Base-by-base conservation (phyloP, 2,329 filamentous ascomycete genomes). In the Penicillium sumatraense region DNA sequence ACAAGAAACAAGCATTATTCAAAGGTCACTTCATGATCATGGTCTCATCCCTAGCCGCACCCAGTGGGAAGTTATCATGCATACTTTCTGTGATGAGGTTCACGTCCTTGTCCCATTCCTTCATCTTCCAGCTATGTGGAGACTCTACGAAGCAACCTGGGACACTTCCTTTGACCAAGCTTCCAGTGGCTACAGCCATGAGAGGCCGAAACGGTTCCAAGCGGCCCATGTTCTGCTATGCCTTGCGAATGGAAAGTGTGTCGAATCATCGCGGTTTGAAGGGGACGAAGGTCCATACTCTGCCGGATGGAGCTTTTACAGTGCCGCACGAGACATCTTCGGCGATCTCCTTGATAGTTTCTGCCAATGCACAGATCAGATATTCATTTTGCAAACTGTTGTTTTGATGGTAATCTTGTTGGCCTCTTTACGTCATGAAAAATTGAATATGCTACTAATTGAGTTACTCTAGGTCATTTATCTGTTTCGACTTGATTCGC, bases 31-130 rank as follows among this genome's bases (percentile, higher is more conserved):
- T 27, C 51, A 13, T 20, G 21, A 4, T 0, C 53, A 59, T 27
- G 57, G 50, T 14, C 53, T 65, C 6, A 27, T 47, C 3, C 57
- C 59, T 1, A 29, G 56, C 13, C 38, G 42, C 24, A 13, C 24
- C 0, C 57, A 59, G 33, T 65, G 63, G 62, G 53, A 61, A 29
- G 44, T 16, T 2, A 49, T 59, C 9, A 41, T 66, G 45, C 41
- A 51, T 29, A 61, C 42, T 0, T 68, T 65, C 42, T 66, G 58
- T 33, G 57, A 63, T 1, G 61, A 68, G 40, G 56, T 66, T 1
- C 63, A 67, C 20, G 52, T 62, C 13, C 29, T 68, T 5, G 64
- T 66, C 27, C 65, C 65, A 1, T 66, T 68, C 24, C 41, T 68
- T 13, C 63, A 68, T 42, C 35, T 56, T 14, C 62, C 60, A 4